Conservation (phyloP, 768 basidiomycete species). For the Pleurotus pulmonarius region DNA sequence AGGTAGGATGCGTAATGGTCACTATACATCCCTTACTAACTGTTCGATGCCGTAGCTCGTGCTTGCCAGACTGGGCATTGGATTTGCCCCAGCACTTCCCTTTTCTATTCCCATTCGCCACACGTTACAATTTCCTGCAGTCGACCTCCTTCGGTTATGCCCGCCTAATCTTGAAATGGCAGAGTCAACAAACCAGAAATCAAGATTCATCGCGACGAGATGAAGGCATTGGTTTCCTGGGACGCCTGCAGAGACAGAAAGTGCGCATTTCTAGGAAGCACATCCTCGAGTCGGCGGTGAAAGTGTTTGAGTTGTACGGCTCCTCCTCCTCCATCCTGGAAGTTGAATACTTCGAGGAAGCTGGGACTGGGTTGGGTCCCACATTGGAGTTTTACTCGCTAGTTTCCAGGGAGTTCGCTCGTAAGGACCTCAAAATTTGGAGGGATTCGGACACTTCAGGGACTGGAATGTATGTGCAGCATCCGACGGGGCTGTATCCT, state of each 20-base stretch:
- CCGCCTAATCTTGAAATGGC: constrained; percentile 92
- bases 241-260: constrained; percentile 91
- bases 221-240: constrained; percentile 89
- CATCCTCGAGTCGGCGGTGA: constrained; percentile 92
- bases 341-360: constrained; percentile 98
- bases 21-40: neutral
- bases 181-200: constrained; percentile 77
- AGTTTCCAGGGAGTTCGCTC: constrained; percentile 92
- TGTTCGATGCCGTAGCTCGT: constrained; percentile 54
- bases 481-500: constrained; percentile 86
- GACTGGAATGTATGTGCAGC: constrained; percentile 70
- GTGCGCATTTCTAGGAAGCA: constrained; percentile 94
- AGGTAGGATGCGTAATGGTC: constrained; percentile 48
- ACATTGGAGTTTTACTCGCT: constrained; percentile 99
- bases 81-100: constrained; percentile 96
- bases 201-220: constrained; percentile 82
- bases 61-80: constrained; percentile 95
- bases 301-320: constrained; percentile 95
- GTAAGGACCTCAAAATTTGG: constrained; percentile 88
- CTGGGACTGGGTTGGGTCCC: constrained; percentile 95
- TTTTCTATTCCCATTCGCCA: constrained; percentile 98
- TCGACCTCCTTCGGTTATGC: constrained; percentile 98
- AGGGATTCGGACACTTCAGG: constrained; percentile 71
- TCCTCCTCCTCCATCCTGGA: constrained; percentile 92
- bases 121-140: constrained; percentile 95